Evolutionary conservation across 257 asterid species (phyloP).

Genomic region (Jasminum sambac): DNA sequence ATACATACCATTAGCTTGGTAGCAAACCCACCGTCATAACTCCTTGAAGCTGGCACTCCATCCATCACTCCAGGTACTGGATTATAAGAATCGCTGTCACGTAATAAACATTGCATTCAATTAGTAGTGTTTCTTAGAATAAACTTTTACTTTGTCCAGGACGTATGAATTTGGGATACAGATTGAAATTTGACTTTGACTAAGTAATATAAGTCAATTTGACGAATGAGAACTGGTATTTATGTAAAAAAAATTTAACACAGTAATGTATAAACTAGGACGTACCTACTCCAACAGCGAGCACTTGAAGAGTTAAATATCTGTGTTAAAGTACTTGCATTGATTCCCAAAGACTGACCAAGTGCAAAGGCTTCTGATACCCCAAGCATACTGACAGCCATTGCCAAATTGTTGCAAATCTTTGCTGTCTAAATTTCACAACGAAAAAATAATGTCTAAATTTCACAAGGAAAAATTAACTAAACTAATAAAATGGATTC

Average conservation of each 20-base stretch:
- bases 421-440: conserved; percentile 63
- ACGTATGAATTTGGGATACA: no score
- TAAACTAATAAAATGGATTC: no score
- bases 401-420: conserved; percentile 91
- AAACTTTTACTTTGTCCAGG: no score
- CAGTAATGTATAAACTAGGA: conserved; percentile 6
- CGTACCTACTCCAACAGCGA: conserved; percentile 99
- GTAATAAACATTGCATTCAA: not conserved
- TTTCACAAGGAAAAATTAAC: not conserved
- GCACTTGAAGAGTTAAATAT: conserved; percentile 90
- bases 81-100: conserved; percentile 75
- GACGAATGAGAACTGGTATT: no score
- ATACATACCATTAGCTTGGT: conserved; percentile 78
- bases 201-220: not conserved
- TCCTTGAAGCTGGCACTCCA: conserved; percentile 88
- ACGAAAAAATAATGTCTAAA: conserved; percentile 34
- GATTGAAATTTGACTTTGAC: no score
- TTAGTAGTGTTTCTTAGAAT: no score
- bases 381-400: conserved; percentile 98
- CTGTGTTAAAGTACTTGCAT: conserved; percentile 68
- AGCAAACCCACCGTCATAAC: conserved; percentile 84
- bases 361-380: conserved; percentile 92
- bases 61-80: conserved; percentile 99
- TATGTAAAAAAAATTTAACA: conserved; percentile 8
- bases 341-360: conserved; percentile 80